Evolutionary conservation across 139 green algal species (phyloP), one percentile per base, ranked within the genome.

Genomic region (Protoeuglena noctilucae): DNA sequence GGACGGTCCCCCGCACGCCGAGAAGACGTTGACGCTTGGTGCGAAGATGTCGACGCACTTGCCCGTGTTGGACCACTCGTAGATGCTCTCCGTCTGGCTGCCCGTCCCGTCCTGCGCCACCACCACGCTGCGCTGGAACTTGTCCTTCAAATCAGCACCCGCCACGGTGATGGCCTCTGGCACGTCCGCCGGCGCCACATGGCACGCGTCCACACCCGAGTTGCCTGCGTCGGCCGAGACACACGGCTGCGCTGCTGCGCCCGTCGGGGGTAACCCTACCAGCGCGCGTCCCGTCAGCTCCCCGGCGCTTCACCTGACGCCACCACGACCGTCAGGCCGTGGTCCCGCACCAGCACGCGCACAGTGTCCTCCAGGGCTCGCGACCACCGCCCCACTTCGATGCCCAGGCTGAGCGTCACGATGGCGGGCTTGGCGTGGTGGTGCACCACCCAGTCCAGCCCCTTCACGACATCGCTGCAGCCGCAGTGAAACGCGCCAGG

Each of bases 361-460:
- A 65, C 60, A 17, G 69, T 64, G 19, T 61, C 51, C 30, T 75
- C 68, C 24, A 86, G 59, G 0, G 61, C 52, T 9, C 26, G 6
- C 14, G 60, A 73, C 69, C 70, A 82, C 4, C 19, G 45, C 23
- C 70, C 64, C 3, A 62, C 58, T 2, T 62, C 56, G 17, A 89
- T 76, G 7, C 80, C 80, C 14, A 89, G 67, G 0, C 69, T 82
- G 48, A 92, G 63, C 23, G 66, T 77, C 17, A 77, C 76, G 16
- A 90, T 72, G 0, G 73, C 72, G 0, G 81, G 81, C 29, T 63
- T 67, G 16, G 48, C 2, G 9, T 57, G 58, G 53, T 87, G 65
- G 3, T 48, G 34, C 25, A 68, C 74, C 25, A 91, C 70, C 73
- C 76, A 91, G 22, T 91, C 82, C 40, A 92, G 64, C 80, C 40